Conservation (phyloP, 306 rosid species). For the Cyamopsis tetragonoloba region DNA sequence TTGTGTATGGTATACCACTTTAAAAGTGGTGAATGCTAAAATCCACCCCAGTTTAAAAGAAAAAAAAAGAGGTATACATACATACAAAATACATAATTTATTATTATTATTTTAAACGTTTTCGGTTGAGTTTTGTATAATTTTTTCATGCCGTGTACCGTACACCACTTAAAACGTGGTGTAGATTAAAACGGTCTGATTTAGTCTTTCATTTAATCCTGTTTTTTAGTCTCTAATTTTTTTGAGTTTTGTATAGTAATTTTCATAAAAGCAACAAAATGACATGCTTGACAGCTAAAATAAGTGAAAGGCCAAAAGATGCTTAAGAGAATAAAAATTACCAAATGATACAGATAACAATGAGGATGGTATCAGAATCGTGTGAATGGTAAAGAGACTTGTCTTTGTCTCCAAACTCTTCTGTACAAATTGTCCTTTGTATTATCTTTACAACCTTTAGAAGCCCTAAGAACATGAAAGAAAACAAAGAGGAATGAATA, state of each 20-base stretch:
- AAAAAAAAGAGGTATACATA: too few relatives aligned
- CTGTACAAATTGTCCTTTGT: slow-evolving; percentile 72
- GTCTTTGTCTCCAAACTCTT: slow-evolving; percentile 75
- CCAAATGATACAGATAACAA: slow-evolving; percentile 60
- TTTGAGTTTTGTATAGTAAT: background rate
- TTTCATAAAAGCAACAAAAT: background rate
- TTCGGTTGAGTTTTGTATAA: too few relatives aligned
- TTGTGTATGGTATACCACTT: too few relatives aligned
- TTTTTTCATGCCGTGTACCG: too few relatives aligned
- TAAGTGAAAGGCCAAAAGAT: background rate
- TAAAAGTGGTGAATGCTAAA: too few relatives aligned
- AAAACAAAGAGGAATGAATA: slow-evolving; percentile 25
- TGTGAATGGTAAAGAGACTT: slow-evolving; percentile 56
- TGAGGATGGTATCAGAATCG: slow-evolving; percentile 55
- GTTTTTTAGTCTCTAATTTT: too few relatives aligned
- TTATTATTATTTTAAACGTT: too few relatives aligned
- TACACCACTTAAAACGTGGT: too few relatives aligned
- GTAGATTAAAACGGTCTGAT: too few relatives aligned
- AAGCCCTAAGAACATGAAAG: slow-evolving; percentile 30
- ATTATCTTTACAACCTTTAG: slow-evolving; percentile 52
- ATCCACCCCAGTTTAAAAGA: too few relatives aligned
- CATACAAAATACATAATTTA: too few relatives aligned
- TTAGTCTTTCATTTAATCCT: too few relatives aligned
- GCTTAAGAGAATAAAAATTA: slow-evolving; percentile 33
- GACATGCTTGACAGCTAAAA: background rate